These are phyloP conservation scores for Periconia sp. DNA, from an alignment of 2,329 filamentous ascomycete genomes.

Conservation along the genomic window DNA sequence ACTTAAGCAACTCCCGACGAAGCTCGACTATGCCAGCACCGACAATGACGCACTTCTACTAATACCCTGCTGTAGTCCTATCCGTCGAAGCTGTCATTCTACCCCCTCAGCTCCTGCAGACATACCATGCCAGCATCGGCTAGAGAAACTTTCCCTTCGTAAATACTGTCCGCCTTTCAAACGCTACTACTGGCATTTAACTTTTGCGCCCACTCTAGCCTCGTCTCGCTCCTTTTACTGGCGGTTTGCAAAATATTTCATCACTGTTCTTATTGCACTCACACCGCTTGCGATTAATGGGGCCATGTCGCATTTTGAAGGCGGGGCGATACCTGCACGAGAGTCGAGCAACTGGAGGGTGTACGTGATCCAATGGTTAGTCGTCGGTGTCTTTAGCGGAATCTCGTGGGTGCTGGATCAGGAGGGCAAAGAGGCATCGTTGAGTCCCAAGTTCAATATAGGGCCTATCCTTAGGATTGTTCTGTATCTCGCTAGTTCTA, in stretches of 20 bases:
- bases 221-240: constrained; percentile 2
- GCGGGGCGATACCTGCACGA: constrained; percentile 22
- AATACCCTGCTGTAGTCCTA: constrained; percentile 17
- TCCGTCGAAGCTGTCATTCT: too few species aligned
- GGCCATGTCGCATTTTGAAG: constrained; percentile 27
- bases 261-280: constrained; percentile 15
- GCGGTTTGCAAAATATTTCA: constrained; percentile 8
- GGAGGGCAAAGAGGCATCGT: constrained; percentile 19
- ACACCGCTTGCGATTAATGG: constrained; percentile 30
- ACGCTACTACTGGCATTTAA: constrained; percentile 3
- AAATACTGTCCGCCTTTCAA: neutral
- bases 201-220: neutral
- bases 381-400: constrained; percentile 15
- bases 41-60: constrained; percentile 13
- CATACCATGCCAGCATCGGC: neutral
- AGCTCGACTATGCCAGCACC: constrained; percentile 13
- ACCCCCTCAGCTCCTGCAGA: neutral
- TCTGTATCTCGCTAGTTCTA: constrained; percentile 11
- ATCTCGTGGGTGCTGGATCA: constrained; percentile 20
- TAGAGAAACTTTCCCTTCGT: neutral
- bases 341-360: constrained; percentile 22
- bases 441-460: constrained; percentile 3
- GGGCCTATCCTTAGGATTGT: constrained; percentile 2
- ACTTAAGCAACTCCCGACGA: constrained; percentile 6
- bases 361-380: constrained; percentile 31